phyloP scores from a whole-genome alignment of 2,329 filamentous ascomycete genomes.

The Coniochaeta hoffmannii region DNA sequence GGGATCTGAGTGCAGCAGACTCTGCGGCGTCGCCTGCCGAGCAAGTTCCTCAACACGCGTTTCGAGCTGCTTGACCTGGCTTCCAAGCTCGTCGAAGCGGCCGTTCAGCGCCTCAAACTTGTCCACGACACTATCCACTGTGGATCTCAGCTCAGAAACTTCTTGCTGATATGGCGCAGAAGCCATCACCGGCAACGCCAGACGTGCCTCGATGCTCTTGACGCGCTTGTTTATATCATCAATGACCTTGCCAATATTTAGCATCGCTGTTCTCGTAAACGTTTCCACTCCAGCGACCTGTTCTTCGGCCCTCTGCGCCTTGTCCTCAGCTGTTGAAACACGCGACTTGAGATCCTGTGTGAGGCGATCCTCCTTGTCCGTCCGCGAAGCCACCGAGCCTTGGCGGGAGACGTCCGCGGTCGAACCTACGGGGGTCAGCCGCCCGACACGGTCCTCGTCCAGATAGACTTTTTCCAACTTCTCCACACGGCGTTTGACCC shows the following conservation, averaged over 20 bases:
- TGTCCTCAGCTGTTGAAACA: neutral
- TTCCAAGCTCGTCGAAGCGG: neutral
- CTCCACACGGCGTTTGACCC: neutral
- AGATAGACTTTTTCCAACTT: neutral
- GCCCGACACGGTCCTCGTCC: neutral
- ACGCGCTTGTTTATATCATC: neutral
- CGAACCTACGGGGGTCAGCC: neutral
- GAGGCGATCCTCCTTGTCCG: neutral
- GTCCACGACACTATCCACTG: neutral
- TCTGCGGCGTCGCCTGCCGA: neutral
- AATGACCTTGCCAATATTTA: neutral
- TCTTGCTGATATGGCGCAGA: neutral
- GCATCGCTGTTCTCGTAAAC: neutral
- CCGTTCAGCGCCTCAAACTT: neutral
- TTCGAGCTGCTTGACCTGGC: neutral
- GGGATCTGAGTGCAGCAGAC: neutral
- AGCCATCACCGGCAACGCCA: neutral
- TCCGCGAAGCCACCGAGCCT: neutral
- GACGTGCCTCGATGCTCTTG: neutral
- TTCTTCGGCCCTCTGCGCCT: neutral
- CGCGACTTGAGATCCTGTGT: neutral
- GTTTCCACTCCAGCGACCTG: neutral
- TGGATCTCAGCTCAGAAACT: neutral
- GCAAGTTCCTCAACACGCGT: neutral
- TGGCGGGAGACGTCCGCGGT: neutral